Evolutionary conservation across 2,329 filamentous ascomycete genomes (phyloP).

Genomic region (Teratosphaeria zuluensis): DNA sequence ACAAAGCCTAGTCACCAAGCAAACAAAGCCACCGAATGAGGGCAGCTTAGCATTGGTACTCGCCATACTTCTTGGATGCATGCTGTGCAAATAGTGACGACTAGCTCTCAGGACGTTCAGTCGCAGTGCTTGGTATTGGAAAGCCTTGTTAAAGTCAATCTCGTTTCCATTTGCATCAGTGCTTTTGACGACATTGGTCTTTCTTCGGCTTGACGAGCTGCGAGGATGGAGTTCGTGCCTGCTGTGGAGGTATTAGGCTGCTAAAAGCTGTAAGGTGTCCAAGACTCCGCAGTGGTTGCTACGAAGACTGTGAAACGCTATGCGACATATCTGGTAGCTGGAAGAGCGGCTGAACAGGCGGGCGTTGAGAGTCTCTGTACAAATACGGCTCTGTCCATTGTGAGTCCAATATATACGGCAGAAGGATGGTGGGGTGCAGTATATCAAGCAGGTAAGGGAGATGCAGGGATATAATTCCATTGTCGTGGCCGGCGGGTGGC

Average conservation of each 20-base stretch:
- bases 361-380: background rate
- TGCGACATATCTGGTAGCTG: constrained; percentile 67
- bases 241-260: background rate
- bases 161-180: too few species aligned
- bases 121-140: too few species aligned
- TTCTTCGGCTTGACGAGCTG: constrained; percentile 53
- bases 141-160: too few species aligned
- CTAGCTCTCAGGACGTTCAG: too few species aligned
- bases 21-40: too few species aligned
- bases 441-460: background rate
- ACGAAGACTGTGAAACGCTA: constrained; percentile 67
- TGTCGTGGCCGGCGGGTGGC: background rate
- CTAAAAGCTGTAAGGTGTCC: constrained; percentile 43
- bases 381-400: background rate
- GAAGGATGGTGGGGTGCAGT: background rate
- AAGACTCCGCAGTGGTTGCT: constrained; percentile 50
- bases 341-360: constrained; percentile 41
- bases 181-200: constrained; percentile 67
- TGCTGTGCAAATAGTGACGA: too few species aligned
- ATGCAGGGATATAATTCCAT: background rate
- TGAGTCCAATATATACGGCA: background rate
- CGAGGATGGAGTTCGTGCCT: constrained; percentile 11
- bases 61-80: too few species aligned
- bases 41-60: too few species aligned
- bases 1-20: too few species aligned